Base-by-base conservation (phyloP, 2,329 filamentous ascomycete genomes). In the Clonostachys solani region DNA sequence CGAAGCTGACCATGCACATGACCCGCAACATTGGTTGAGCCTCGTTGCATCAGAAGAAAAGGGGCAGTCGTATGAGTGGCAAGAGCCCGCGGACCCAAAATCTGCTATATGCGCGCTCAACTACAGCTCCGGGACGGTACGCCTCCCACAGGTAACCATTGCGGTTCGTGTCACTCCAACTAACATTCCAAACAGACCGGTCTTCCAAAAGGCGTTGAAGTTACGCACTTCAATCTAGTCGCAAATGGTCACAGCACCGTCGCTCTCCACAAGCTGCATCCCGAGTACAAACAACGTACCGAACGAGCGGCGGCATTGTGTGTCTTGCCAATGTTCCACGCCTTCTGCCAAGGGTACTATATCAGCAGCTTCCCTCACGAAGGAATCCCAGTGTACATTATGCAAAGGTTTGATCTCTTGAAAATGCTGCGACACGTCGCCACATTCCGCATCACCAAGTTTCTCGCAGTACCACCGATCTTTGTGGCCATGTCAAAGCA, bases 161-260 rank as follows among this genome's bases (percentile, higher is more conserved):
- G 17, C 33, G 18, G 15, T 23, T 19, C 19, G 35, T 3, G 13
- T n/a, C 16, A 19, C 40, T 42, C 15, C 16, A 16, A 9, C 18
- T 23, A 10, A 16, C 19, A 42, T 12, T 43, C n/a, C n/a, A 15
- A 10, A n/a, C 36, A 38, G 36, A 95, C 90, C 0, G 89, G 90
- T 7, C 75, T 90, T 5, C 88, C 89, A 10, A 95, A 95, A 62
- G 90, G 90, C 12, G 89, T 94, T 13, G 83, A 87, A 65, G 86
- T 94, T 53, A 82, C 83, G n/a, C 89, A 95, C 64, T 71, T 74
- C 50, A 87, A 89, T 54, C 88, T 89, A 57, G 78, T 91, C 40
- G 77, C 87, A 51, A 92, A 92, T 60, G 78, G 81, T 53, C 56
- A 71, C 13, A 82, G 87, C 49, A 78, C 81, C 15, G 70, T 76